Evolutionary conservation across 495 filamentous ascomycete genomes (phyloP).

Genomic region (Aspergillus haitiensis): DNA sequence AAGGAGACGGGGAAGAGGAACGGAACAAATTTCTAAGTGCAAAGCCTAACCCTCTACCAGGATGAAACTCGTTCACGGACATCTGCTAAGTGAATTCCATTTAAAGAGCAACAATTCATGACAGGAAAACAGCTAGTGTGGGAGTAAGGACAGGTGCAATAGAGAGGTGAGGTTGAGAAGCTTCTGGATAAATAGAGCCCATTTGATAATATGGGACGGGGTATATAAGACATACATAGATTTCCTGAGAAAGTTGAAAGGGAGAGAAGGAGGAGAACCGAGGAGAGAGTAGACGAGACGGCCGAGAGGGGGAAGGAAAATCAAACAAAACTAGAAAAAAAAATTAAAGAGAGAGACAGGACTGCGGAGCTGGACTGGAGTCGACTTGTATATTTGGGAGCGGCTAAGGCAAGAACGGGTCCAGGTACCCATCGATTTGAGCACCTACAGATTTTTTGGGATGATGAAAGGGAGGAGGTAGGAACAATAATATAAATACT

Average conservation of each 20-base stretch:
- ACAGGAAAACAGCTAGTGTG: slow-evolving; percentile 18
- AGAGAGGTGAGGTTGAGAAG: slow-evolving; percentile 12
- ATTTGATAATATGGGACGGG: slow-evolving; percentile 28
- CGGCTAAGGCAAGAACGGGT: slow-evolving; percentile 14
- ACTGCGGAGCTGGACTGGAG: slow-evolving; percentile 18
- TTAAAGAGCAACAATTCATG: slow-evolving; percentile 28
- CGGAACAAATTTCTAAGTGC: slow-evolving; percentile 41
- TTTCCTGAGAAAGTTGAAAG: slow-evolving; percentile 14
- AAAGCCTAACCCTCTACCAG: slow-evolving; percentile 39
- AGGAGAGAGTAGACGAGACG: slow-evolving; percentile 12
- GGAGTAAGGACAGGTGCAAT: slow-evolving; percentile 14
- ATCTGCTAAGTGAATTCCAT: slow-evolving; percentile 41
- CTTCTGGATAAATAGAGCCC: slow-evolving; percentile 23
- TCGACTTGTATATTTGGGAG: slow-evolving; percentile 18
- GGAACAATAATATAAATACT: slow-evolving; percentile 20
- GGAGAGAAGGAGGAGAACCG: neutral
- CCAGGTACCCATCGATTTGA: slow-evolving; percentile 15
- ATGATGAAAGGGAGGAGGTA: neutral
- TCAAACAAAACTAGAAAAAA: neutral
- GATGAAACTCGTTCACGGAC: slow-evolving; percentile 41
- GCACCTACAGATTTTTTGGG: neutral
- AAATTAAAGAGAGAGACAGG: slow-evolving; percentile 11
- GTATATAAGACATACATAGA: slow-evolving; percentile 37
- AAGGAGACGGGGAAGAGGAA: slow-evolving; percentile 34
- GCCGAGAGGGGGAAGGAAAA: slow-evolving; percentile 5